Conservation (phyloP, 2,329 filamentous ascomycete species). For the Zymoseptoria brevis region DNA sequence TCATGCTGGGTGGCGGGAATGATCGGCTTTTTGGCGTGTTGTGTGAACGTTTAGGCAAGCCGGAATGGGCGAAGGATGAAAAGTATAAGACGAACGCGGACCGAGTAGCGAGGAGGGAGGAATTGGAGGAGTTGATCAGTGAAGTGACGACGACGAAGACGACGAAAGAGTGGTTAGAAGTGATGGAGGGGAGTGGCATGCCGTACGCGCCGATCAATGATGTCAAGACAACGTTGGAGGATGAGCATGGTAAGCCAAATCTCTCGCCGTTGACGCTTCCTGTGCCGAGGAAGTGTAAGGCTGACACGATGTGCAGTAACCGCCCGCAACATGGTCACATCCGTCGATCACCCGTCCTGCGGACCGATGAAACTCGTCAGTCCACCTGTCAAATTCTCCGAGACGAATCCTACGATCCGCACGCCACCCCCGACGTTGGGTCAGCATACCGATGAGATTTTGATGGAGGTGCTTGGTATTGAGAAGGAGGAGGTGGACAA, state of each 20-base stretch:
- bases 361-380: constrained; percentile 86
- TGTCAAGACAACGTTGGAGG: constrained; percentile 72
- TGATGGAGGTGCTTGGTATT: constrained; percentile 57
- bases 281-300: background rate
- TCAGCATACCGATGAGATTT: constrained; percentile 74
- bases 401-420: constrained; percentile 67
- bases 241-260: constrained; percentile 61
- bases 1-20: constrained; percentile 57
- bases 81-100: constrained; percentile 53
- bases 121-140: constrained; percentile 74
- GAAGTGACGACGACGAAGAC: constrained; percentile 64
- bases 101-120: constrained; percentile 60
- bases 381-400: constrained; percentile 88
- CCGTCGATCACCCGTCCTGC: constrained; percentile 74
- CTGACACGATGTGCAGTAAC: constrained; percentile 36
- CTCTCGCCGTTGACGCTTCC: background rate
- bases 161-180: constrained; percentile 77
- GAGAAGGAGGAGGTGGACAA: constrained; percentile 50
- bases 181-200: constrained; percentile 86
- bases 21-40: constrained; percentile 55
- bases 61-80: constrained; percentile 51
- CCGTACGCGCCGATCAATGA: constrained; percentile 95
- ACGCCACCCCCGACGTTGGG: constrained; percentile 76
- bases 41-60: constrained; percentile 48
- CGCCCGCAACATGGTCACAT: constrained; percentile 81